phyloP scores from a whole-genome alignment of 176 grass and related monocot species.

The Bonia amplexicaulis region DNA sequence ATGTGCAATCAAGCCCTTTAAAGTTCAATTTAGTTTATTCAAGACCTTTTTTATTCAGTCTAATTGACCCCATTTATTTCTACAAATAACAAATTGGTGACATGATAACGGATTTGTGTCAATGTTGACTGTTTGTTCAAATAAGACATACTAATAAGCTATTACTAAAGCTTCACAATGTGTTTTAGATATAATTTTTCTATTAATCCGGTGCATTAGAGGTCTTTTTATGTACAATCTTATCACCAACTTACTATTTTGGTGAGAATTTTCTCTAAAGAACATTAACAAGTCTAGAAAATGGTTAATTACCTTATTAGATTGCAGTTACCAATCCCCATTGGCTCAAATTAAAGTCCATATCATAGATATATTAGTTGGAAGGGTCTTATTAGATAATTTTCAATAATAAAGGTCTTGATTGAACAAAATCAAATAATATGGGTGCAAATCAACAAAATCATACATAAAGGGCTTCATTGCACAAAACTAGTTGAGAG shows the following conservation, averaged over 20 bases:
- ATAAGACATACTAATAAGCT: not conserved
- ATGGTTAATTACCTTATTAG: not conserved
- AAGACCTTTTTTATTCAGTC: no score
- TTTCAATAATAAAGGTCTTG: no score
- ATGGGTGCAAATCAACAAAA: no score
- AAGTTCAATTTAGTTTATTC: no score
- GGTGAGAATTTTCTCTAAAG: not conserved
- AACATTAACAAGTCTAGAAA: not conserved
- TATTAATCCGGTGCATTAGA: not conserved
- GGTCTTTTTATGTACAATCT: not conserved
- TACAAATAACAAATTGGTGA: conserved; percentile 13
- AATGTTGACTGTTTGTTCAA: not conserved
- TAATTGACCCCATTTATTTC: no score
- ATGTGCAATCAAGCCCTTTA: no score
- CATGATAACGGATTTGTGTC: not conserved
- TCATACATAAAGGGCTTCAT: no score
- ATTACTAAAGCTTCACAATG: not conserved
- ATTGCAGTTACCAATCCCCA: not conserved
- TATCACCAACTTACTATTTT: not conserved
- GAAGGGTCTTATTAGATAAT: no score
- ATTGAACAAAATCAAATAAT: no score
- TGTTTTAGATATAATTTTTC: not conserved
- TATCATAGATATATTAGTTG: no score
- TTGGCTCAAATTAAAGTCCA: no score
- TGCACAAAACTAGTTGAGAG: not conserved